A percentile compares a stretch with the other conserved stretches of the same genome.
These are phyloP conservation scores for Allomyces macrogynus DNA, from an alignment of 192 early-diverging fungal genomes.

Conservation along the genomic window DNA sequence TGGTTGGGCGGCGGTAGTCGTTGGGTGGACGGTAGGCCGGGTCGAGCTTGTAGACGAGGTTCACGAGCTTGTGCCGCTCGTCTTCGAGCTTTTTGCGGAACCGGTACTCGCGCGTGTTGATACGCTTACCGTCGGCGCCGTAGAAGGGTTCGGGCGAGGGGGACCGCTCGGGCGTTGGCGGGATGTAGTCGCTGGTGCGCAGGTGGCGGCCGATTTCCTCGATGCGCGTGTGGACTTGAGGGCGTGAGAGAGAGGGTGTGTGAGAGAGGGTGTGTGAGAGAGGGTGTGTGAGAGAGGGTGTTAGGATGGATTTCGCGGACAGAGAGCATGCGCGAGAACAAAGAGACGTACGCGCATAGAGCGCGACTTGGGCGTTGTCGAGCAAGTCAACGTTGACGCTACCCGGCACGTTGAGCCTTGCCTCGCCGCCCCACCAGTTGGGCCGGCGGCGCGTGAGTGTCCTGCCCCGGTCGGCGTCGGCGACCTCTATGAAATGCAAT, in stretches of 20 bases:
- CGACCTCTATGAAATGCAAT: too few relatives aligned
- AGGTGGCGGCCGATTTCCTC: slow-evolving; percentile 77
- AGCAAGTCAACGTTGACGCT: background rate
- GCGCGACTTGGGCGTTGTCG: background rate
- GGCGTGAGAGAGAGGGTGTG: too few relatives aligned
- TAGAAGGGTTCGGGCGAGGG: slow-evolving; percentile 88
- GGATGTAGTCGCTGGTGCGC: slow-evolving; percentile 60
- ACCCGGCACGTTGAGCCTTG: too few relatives aligned
- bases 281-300: too few relatives aligned
- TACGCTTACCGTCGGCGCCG: slow-evolving; percentile 80
- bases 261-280: too few relatives aligned
- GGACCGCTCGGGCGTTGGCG: slow-evolving; percentile 65
- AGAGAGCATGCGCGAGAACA: too few relatives aligned
- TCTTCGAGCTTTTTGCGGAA: slow-evolving; percentile 83
- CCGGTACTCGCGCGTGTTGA: slow-evolving; percentile 82
- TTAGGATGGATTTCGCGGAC: too few relatives aligned
- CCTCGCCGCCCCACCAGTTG: too few relatives aligned
- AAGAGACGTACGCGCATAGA: background rate
- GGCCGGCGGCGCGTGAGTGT: too few relatives aligned
- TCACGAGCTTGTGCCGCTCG: slow-evolving; percentile 72
- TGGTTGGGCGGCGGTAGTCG: slow-evolving; percentile 71
- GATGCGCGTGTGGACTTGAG: slow-evolving; percentile 51
- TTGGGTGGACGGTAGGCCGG: slow-evolving; percentile 70
- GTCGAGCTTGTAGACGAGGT: slow-evolving; percentile 49
- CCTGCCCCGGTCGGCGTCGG: too few relatives aligned